Evolutionary conservation across 768 basidiomycete species (phyloP).

Genomic region (Rhodotorula kratochvilovae): DNA sequence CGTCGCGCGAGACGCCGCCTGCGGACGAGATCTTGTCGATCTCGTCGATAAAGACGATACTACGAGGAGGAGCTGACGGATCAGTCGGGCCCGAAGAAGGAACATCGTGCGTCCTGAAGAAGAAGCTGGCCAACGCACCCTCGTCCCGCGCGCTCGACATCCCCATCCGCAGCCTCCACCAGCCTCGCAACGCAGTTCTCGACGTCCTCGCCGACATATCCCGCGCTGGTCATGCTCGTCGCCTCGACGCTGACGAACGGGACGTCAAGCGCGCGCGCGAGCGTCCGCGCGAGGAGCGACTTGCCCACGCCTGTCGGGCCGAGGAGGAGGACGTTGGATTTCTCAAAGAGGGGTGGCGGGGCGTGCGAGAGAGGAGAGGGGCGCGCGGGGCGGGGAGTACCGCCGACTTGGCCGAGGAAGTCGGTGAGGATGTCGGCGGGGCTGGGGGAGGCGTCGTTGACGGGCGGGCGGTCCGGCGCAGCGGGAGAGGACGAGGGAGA

Average conservation of each 20-base stretch:
- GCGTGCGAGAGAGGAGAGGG: background rate
- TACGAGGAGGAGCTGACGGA: background rate
- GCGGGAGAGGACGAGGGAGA: too few species aligned
- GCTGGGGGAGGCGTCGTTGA: background rate
- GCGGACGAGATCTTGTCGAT: conserved; percentile 77
- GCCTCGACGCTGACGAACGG: conserved; percentile 93
- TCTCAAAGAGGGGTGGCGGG: conserved; percentile 54
- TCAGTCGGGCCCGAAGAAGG: background rate
- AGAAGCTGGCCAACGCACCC: conserved; percentile 39
- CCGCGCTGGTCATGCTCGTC: conserved; percentile 79
- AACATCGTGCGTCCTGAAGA: background rate
- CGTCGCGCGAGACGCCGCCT: conserved; percentile 60
- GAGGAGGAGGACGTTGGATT: conserved; percentile 89
- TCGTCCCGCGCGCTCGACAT: conserved; percentile 73
- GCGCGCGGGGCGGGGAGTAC: background rate
- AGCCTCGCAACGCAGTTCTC: conserved; percentile 84
- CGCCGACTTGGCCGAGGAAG: conserved; percentile 15
- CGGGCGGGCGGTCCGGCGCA: background rate
- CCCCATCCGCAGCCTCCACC: conserved; percentile 83
- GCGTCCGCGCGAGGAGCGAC: conserved; percentile 73
- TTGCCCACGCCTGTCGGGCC: conserved; percentile 45
- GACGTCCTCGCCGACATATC: conserved; percentile 88
- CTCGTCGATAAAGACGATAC: conserved; percentile 90
- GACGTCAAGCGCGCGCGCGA: conserved; percentile 85
- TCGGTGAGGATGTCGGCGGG: conserved; percentile 15